Base-by-base conservation (phyloP, 208 protist species). In the Novymonas esmeraldas region DNA sequence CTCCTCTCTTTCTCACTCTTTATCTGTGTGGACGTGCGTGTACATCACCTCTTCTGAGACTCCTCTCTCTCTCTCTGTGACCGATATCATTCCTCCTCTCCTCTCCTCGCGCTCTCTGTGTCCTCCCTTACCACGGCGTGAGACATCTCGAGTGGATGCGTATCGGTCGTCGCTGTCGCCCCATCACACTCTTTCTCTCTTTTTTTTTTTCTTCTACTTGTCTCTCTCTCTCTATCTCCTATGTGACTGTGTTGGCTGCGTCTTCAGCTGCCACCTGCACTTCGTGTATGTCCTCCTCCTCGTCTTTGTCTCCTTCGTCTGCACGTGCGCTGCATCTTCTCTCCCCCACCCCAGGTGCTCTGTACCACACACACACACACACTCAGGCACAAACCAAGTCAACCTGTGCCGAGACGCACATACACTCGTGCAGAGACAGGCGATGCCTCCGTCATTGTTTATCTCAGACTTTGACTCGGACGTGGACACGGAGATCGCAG, bases 161-260 rank as follows among this genome's bases (percentile, higher is more conserved):
- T n/a, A n/a, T n/a, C 26, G 22, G 29, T 36, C 6, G 16, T 34
- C 16, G 29, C 26, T 14, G 6, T 36, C 13, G 4, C 24, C 31
- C 16, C 16, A 29, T 34, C 26, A 51, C 24, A 9, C 39, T 9
- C 31, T 36, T 57, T n/a, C 13, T 39, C 31, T 51, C 33, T 51
- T 63, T 66, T 55, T 52, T 60, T 33, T 20, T 29, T 45, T 14
- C 7, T 26, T 33, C 24, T 22, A 48, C 3, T 16, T 48, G 18
- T 57, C 29, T 36, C n/a, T n/a, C n/a, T n/a, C n/a, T n/a, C n/a
- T n/a, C n/a, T n/a, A n/a, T 54, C 14, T 13, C 26, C 6, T 16
- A 54, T 54, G 31, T 26, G 48, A 9, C 9, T 52, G 24, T n/a
- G 48, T 33, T n/a, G n/a, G n/a, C 3, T 26, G 18, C 34, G 4